Conservation (phyloP, 2,329 filamentous ascomycete genomes). For the Alternaria metachromatica region DNA sequence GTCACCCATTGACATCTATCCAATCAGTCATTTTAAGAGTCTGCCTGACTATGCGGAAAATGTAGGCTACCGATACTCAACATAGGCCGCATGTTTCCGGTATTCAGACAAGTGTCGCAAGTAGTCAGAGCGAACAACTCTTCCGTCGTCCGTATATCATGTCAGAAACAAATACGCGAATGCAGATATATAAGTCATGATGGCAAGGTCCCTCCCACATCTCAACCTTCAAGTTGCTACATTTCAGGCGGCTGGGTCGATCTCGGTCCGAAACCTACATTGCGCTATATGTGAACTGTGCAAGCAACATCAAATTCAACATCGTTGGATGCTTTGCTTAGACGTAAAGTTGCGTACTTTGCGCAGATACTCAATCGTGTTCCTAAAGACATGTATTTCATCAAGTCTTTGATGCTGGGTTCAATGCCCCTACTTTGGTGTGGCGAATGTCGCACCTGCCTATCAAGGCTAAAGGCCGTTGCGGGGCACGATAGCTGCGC, state of each 20-base stretch:
- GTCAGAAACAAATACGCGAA: background rate
- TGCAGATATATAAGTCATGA: background rate
- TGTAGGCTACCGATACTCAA: background rate
- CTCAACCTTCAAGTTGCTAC: background rate
- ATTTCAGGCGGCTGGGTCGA: background rate
- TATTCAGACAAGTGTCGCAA: background rate
- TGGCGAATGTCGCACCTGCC: slow-evolving; percentile 3
- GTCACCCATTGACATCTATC: background rate
- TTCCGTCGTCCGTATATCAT: background rate
- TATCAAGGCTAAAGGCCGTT: slow-evolving; percentile 6
- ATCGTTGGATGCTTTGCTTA: background rate
- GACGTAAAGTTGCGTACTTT: background rate
- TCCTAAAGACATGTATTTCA: background rate
- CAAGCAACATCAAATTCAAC: background rate
- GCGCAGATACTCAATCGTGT: background rate
- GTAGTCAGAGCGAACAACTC: background rate
- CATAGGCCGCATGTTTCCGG: background rate
- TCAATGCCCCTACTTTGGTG: background rate
- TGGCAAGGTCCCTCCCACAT: background rate
- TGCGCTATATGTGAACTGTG: background rate
- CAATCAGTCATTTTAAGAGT: slow-evolving; percentile 3
- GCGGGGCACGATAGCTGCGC: slow-evolving; percentile 1
- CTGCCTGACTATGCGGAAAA: background rate
- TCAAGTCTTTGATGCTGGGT: background rate
- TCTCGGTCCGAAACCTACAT: background rate